phyloP scores from a whole-genome alignment of 352 stramenopile species.

The Phytophthora idaei region DNA sequence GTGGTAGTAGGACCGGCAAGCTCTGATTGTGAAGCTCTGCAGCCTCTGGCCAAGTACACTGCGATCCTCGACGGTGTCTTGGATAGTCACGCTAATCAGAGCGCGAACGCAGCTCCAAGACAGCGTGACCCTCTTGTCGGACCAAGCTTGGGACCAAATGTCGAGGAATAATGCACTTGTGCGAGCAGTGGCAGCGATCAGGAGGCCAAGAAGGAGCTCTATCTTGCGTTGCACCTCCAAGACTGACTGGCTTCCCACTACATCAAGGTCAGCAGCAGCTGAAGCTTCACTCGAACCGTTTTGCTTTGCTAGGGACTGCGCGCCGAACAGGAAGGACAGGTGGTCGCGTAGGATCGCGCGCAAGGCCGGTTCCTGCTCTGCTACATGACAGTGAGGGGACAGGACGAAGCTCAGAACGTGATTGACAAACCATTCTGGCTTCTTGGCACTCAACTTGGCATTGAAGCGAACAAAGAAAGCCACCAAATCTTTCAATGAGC shows the following conservation, averaged over 20 bases:
- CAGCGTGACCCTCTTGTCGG: constrained; percentile 28
- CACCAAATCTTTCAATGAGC: constrained; percentile 41
- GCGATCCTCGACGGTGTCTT: constrained; percentile 18
- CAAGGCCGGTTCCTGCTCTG: constrained; percentile 37
- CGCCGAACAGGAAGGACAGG: constrained; percentile 61
- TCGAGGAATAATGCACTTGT: constrained; percentile 48
- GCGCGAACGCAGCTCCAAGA: constrained; percentile 57
- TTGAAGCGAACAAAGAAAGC: constrained; percentile 50
- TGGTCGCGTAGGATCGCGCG: constrained; percentile 44
- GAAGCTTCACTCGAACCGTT: constrained; percentile 25
- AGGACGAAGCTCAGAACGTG: constrained; percentile 69
- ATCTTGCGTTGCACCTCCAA: constrained; percentile 32
- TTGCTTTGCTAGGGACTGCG: constrained; percentile 12
- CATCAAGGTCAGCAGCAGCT: constrained; percentile 18
- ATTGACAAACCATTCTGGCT: constrained; percentile 76
- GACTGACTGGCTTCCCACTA: constrained; percentile 27
- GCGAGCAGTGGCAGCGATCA: constrained; percentile 18
- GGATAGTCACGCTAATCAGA: constrained; percentile 33
- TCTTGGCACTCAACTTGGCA: constrained; percentile 60
- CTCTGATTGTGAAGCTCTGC: constrained; percentile 21
- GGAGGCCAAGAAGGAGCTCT: constrained; percentile 28
- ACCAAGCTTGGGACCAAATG: constrained; percentile 55
- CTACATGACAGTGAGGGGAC: constrained; percentile 35
- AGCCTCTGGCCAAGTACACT: constrained; percentile 31
- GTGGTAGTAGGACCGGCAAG: constrained; percentile 35